These are phyloP conservation scores for Podospora pseudoanserina DNA, from an alignment of 495 filamentous ascomycete species.

Conservation along the genomic window DNA sequence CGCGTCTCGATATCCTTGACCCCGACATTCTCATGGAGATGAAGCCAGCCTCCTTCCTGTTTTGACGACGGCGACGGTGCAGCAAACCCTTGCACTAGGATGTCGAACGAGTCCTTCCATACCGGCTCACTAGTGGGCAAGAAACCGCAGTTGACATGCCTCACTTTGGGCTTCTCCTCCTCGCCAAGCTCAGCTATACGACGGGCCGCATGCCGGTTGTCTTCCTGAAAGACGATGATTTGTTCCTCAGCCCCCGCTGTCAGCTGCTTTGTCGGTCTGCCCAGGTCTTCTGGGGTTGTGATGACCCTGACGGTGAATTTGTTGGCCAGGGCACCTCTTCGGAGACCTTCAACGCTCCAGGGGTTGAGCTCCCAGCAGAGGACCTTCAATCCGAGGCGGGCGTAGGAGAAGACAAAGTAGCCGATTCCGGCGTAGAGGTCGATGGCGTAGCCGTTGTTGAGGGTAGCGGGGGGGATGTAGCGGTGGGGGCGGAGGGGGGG, in stretches of 20 bases:
- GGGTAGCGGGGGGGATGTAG: neutral
- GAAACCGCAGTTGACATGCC: slow-evolving; percentile 79
- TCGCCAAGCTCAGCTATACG: slow-evolving; percentile 39
- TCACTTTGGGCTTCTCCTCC: slow-evolving; percentile 30
- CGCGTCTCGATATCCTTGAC: slow-evolving; percentile 57
- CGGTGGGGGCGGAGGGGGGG: neutral
- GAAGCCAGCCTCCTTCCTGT: slow-evolving; percentile 36
- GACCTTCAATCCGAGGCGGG: slow-evolving; percentile 66
- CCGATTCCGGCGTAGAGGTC: slow-evolving; percentile 92
- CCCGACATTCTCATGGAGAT: slow-evolving; percentile 84
- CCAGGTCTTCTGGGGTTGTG: neutral
- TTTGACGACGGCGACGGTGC: neutral
- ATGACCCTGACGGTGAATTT: slow-evolving; percentile 58
- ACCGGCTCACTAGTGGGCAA: slow-evolving; percentile 63
- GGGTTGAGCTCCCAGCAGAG: slow-evolving; percentile 86
- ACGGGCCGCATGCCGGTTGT: slow-evolving; percentile 55
- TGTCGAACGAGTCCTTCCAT: slow-evolving; percentile 64
- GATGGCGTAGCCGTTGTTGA: slow-evolving; percentile 50
- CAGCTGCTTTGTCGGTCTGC: neutral
- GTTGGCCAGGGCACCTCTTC: slow-evolving; percentile 65
- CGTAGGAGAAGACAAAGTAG: slow-evolving; percentile 84
- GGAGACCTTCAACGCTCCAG: slow-evolving; percentile 81
- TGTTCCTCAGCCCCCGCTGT: slow-evolving; percentile 29
- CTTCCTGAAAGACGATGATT: slow-evolving; percentile 67
- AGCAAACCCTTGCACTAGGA: neutral